Percentiles rank a stretch among this genome's conserved stretches.
Evolutionary conservation across 1,284 basidiomycete genomes (phyloP).

Genomic region (Puccinia triticina): DNA sequence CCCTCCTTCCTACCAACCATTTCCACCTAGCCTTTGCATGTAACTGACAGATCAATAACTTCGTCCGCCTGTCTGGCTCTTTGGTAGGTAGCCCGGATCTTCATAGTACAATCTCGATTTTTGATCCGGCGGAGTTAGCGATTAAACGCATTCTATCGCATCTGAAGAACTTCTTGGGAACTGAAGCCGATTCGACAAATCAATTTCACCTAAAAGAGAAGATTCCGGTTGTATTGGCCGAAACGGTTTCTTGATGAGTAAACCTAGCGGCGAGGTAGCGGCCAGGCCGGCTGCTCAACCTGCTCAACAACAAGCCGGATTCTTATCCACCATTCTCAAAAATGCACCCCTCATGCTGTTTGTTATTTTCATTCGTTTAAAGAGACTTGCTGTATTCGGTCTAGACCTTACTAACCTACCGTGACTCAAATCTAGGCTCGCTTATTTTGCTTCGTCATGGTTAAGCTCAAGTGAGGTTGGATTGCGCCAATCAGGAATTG

Average conservation of each 20-base stretch:
- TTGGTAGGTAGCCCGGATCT: too few relatives aligned
- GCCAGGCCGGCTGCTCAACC: constrained; percentile 6
- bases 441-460: constrained; percentile 40
- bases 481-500: not conserved
- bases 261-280: not conserved
- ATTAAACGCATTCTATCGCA: too few relatives aligned
- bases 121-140: too few relatives aligned
- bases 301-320: constrained; percentile 11
- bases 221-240: not conserved
- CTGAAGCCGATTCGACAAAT: too few relatives aligned
- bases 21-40: too few relatives aligned
- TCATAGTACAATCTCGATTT: too few relatives aligned
- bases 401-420: not conserved
- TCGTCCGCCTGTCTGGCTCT: too few relatives aligned
- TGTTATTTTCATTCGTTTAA: not conserved
- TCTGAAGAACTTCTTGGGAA: too few relatives aligned
- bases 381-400: too few relatives aligned
- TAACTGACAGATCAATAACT: too few relatives aligned
- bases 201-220: too few relatives aligned
- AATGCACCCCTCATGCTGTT: constrained; percentile 30
- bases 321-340: constrained; percentile 2
- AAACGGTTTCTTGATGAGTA: constrained; percentile 1
- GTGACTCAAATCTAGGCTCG: not conserved
- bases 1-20: too few relatives aligned
- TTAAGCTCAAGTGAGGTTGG: constrained; percentile 24